These are phyloP conservation scores for Daedaleopsis sinensis DNA, from an alignment of 768 basidiomycete species.

Conservation along the genomic window DNA sequence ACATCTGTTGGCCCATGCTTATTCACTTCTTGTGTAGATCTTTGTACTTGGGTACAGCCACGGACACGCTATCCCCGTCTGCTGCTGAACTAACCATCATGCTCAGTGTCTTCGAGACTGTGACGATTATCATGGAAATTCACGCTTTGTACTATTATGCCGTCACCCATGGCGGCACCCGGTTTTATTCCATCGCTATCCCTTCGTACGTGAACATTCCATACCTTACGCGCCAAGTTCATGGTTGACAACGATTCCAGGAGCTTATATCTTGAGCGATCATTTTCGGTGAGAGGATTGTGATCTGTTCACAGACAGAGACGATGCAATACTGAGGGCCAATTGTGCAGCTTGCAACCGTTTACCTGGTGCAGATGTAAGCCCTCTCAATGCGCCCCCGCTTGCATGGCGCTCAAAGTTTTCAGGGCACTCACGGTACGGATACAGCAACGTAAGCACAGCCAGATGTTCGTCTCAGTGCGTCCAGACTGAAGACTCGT, in stretches of 20 bases:
- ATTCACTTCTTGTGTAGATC: neutral
- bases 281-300: conserved; percentile 13
- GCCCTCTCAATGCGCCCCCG: neutral
- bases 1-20: neutral
- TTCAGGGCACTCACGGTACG: conserved; percentile 10
- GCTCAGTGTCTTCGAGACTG: conserved; percentile 10
- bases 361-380: conserved; percentile 18
- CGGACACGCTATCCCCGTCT: neutral
- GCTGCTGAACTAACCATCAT: neutral
- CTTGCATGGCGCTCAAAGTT: too few species aligned
- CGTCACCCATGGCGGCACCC: conserved; percentile 3
- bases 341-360: conserved; percentile 5
- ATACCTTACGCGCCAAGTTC: neutral
- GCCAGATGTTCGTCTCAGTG: too few species aligned
- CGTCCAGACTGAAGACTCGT: neutral
- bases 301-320: too few species aligned
- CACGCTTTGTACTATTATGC: conserved; percentile 14
- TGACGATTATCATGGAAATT: conserved; percentile 10
- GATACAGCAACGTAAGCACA: conserved; percentile 7
- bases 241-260: conserved; percentile 1
- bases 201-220: conserved; percentile 7
- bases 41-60: conserved; percentile 4
- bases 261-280: conserved; percentile 4
- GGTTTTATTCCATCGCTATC: conserved; percentile 5
- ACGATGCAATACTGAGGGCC: neutral